Evolutionary conservation across 441 rosid species (phyloP).

Genomic region (Manihot esculenta): DNA sequence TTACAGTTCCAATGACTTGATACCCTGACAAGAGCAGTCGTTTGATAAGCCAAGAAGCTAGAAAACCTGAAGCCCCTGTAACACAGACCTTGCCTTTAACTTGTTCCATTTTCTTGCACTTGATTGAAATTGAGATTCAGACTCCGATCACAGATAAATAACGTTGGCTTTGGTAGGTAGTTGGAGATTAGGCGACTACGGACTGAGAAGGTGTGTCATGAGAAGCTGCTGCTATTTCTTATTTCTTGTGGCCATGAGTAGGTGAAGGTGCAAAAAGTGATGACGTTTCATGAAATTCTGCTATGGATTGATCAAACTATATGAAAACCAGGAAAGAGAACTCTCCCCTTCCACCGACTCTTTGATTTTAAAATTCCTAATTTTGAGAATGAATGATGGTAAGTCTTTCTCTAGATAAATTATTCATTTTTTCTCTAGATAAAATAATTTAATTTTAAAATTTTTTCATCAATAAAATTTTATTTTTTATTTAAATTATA

Average conservation of each 20-base stretch:
- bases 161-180: neutral
- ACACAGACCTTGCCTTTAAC: slow-evolving; percentile 63
- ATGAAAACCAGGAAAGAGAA: too few species aligned
- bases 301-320: too few species aligned
- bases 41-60: slow-evolving; percentile 88
- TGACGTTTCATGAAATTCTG: too few species aligned
- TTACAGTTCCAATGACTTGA: slow-evolving; percentile 74
- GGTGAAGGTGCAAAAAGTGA: neutral
- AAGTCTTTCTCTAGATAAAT: too few species aligned
- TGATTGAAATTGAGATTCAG: neutral
- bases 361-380: too few species aligned
- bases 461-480: too few species aligned
- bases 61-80: slow-evolving; percentile 78
- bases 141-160: neutral
- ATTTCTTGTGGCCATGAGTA: neutral
- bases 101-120: slow-evolving; percentile 5
- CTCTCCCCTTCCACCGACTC: too few species aligned
- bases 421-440: too few species aligned
- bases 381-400: too few species aligned
- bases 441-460: too few species aligned
- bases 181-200: neutral
- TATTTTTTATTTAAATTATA: too few species aligned
- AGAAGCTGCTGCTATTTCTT: too few species aligned
- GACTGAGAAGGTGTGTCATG: slow-evolving; percentile 4
- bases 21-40: slow-evolving; percentile 71